phyloP scores from a whole-genome alignment of 179 eudicot genomes.

The Heliamphora pulchella region DNA sequence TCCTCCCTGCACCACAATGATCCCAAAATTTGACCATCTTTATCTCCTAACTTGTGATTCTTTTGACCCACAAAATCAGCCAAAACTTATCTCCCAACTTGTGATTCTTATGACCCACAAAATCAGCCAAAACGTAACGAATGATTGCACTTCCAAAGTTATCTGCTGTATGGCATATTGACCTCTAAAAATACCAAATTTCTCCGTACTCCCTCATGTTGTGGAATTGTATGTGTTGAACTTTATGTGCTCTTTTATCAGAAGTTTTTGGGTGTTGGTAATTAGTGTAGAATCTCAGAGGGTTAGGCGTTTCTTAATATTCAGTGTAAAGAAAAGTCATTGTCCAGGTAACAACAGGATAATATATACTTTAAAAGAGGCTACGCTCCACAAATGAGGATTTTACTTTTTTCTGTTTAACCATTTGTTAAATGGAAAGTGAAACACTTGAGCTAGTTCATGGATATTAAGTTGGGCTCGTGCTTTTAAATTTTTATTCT shows the following conservation, averaged over 20 bases:
- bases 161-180: not conserved
- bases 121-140: not conserved
- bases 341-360: too few relatives aligned
- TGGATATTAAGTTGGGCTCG: not conserved
- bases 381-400: too few relatives aligned
- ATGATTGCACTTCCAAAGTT: not conserved
- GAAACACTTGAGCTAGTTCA: conserved; percentile 1
- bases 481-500: not conserved
- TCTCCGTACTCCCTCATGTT: too few relatives aligned
- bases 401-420: too few relatives aligned
- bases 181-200: not conserved
- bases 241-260: too few relatives aligned
- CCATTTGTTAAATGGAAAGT: not conserved
- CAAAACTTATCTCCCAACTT: not conserved
- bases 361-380: too few relatives aligned
- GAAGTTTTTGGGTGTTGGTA: too few relatives aligned
- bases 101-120: not conserved
- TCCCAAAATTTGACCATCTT: not conserved
- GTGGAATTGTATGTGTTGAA: too few relatives aligned
- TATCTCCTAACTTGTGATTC: not conserved
- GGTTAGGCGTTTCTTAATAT: too few relatives aligned
- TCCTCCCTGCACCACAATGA: not conserved
- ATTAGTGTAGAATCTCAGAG: too few relatives aligned
- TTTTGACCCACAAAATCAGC: not conserved
- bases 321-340: too few relatives aligned